A percentile compares a stretch with the other conserved stretches of the same genome.
Evolutionary conservation across 805 yeast genomes (phyloP).

Genomic region (Middelhovenomyces tepae): DNA sequence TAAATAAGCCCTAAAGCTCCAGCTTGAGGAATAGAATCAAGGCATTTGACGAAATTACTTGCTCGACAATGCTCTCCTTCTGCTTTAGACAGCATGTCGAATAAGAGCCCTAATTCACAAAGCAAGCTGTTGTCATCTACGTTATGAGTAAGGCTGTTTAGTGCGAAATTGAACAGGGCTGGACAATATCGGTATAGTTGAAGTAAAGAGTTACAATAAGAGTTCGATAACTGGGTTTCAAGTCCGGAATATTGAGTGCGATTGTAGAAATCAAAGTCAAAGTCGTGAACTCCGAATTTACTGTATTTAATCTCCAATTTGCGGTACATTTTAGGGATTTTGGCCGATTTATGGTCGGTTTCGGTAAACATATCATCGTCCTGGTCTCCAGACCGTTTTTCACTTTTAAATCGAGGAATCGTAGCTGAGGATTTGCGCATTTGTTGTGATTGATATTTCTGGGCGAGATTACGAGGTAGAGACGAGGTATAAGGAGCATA

Average conservation of each 20-base stretch:
- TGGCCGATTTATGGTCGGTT: constrained; percentile 23
- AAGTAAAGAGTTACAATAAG: constrained; percentile 66
- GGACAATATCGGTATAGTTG: constrained; percentile 78
- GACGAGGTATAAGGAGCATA: constrained; percentile 46
- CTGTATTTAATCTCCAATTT: constrained; percentile 73
- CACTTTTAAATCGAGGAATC: constrained; percentile 51
- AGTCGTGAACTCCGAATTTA: constrained; percentile 86
- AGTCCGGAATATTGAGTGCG: constrained; percentile 67
- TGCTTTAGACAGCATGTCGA: constrained; percentile 85
- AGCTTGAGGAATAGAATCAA: constrained; percentile 44
- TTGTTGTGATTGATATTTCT: constrained; percentile 17
- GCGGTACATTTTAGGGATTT: constrained; percentile 66
- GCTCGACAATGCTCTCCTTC: constrained; percentile 72
- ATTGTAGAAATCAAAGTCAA: constrained; percentile 83
- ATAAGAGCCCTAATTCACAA: constrained; percentile 79
- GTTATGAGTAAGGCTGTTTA: constrained; percentile 34
- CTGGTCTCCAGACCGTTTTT: constrained; percentile 29
- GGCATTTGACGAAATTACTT: constrained; percentile 58
- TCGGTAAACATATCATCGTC: constrained; percentile 18
- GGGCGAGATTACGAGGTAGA: constrained; percentile 46
- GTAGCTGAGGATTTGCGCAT: constrained; percentile 25
- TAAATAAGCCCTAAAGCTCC: constrained; percentile 44
- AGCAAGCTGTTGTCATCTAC: constrained; percentile 40
- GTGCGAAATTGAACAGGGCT: constrained; percentile 55
- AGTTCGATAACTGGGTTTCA: constrained; percentile 78